phyloP scores from a whole-genome alignment of 805 yeast species.

The Metschnikowia peoriensis region DNA sequence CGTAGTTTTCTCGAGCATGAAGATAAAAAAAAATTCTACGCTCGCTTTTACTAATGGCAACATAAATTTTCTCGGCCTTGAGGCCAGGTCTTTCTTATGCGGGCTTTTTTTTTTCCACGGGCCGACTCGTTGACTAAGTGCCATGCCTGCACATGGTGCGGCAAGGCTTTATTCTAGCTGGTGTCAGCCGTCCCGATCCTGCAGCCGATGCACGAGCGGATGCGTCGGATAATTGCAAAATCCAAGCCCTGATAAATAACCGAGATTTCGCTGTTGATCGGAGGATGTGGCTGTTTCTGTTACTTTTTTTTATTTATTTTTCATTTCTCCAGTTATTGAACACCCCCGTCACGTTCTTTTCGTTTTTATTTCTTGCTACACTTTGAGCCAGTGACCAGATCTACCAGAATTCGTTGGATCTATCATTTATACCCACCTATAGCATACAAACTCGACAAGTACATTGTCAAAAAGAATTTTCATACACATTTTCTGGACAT shows the following conservation, averaged over 20 bases:
- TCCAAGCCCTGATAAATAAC: not conserved
- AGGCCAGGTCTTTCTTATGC: not conserved
- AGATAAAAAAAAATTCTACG: too few species aligned
- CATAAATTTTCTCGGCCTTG: too few species aligned
- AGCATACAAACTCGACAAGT: too few species aligned
- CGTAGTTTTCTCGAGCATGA: too few species aligned
- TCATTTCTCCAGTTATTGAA: not conserved
- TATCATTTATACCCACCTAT: too few species aligned
- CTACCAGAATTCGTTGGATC: too few species aligned
- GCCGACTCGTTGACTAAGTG: not conserved
- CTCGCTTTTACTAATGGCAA: too few species aligned
- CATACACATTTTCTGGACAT: too few species aligned
- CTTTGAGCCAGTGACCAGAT: too few species aligned
- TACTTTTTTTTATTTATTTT: not conserved
- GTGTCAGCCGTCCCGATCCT: constrained; percentile 17
- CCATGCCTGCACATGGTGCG: constrained; percentile 10
- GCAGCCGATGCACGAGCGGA: constrained; percentile 7
- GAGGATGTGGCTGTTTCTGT: not conserved
- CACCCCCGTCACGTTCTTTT: too few species aligned
- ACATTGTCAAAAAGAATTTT: too few species aligned
- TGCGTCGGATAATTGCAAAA: constrained; percentile 10
- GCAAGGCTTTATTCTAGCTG: constrained; percentile 5
- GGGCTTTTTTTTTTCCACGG: constrained; percentile 1
- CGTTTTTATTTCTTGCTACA: too few species aligned
- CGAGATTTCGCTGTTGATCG: not conserved